phyloP scores from a whole-genome alignment of 257 asterid genomes.

The Capsicum chinense region DNA sequence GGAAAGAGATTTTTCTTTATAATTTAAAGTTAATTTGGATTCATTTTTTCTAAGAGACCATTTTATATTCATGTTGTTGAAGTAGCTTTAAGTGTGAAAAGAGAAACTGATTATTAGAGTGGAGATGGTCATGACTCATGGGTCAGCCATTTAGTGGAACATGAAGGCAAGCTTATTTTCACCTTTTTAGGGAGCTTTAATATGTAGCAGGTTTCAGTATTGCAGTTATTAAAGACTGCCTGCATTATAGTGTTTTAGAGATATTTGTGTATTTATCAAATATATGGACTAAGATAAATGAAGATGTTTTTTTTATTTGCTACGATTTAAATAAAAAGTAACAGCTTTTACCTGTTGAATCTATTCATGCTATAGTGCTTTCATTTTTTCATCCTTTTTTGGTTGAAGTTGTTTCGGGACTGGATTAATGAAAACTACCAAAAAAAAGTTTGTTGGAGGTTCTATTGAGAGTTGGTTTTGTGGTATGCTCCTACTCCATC shows the following conservation, averaged over 20 bases:
- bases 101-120: neutral
- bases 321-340: neutral
- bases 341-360: neutral
- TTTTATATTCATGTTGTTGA: too few relatives aligned
- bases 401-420: neutral
- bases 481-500: neutral
- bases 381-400: neutral
- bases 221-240: neutral
- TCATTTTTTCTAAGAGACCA: too few relatives aligned
- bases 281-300: neutral
- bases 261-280: neutral
- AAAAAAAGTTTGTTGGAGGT: neutral
- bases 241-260: neutral
- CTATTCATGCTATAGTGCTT: neutral
- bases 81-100: neutral
- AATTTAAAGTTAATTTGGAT: too few relatives aligned
- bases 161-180: slow-evolving; percentile 44
- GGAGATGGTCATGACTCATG: slow-evolving; percentile 34
- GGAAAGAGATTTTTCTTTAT: too few relatives aligned
- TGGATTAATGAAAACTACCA: neutral
- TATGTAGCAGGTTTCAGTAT: neutral
- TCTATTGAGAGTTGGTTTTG: neutral
- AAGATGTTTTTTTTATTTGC: neutral
- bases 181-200: neutral
- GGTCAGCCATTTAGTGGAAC: slow-evolving; percentile 55